Base-by-base conservation (phyloP, 805 yeast genomes). In the Zygoascus biomembranicola region DNA sequence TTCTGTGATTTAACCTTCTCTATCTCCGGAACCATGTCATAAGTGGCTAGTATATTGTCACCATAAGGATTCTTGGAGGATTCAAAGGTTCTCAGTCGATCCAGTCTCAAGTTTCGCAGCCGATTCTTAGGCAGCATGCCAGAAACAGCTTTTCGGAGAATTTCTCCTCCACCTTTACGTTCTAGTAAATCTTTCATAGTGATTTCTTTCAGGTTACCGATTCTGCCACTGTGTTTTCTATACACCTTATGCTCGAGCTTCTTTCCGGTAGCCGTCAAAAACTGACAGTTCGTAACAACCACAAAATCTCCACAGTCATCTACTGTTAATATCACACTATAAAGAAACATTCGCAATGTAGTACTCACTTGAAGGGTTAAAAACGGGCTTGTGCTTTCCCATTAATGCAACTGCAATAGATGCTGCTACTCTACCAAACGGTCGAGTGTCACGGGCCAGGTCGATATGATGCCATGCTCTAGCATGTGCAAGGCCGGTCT, bases 351-450 rank as follows among this genome's bases (percentile, higher is more conserved):
- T 20, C 32, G 8, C 2, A 5, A 44, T 20, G 13, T 19, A 20
- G 18, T 20, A 48, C 59, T 41, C 57, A 58, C 57, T 73, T 1
- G 85, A 77, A 31, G 80, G 81, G 63, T 90, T 88, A 59, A 72
- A 85, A 0, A 89, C 79, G 3, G 99, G 99, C 74, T 94, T 94
- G 73, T 94, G 97, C 69, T 94, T 94, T n/a, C 99, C 99, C 71
- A 87, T 89, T 43, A 94, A 76, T 0, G 94, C 83, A 32, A 82
- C 75, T 26, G 99, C 97, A 53, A 94, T 90, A 54, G 84, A 77
- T 0, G 96, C 77, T 3, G 99, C 98, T 54, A 94, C 69, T 66
- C 98, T 84, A 66, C 99, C 99, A 48, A 94, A 71, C 0, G 97
- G 84, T 64, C 99, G 80, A 39, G 75, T 71, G 52, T 94, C 99